Evolutionary conservation across 2,329 filamentous ascomycete genomes (phyloP).

Genomic region (Dactylellina cionopaga): DNA sequence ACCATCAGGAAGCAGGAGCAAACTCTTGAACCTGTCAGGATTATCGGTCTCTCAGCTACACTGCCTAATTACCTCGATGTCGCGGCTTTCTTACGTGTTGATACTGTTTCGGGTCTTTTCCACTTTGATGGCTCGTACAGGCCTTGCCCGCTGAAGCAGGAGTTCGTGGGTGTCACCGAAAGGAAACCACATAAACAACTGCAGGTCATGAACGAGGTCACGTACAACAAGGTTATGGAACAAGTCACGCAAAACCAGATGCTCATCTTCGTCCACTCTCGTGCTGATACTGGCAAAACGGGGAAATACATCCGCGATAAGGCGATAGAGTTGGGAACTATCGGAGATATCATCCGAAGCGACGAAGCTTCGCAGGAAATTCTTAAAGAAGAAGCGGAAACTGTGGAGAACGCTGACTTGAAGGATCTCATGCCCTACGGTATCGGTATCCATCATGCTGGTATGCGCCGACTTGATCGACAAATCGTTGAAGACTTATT

Average conservation of each 20-base stretch:
- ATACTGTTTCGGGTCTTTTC: slow-evolving; percentile 85
- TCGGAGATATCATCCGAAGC: slow-evolving; percentile 91
- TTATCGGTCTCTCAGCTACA: slow-evolving; percentile 92
- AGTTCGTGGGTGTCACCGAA: slow-evolving; percentile 96
- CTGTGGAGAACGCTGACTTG: slow-evolving; percentile 81
- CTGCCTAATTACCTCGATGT: slow-evolving; percentile 97
- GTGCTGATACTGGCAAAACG: slow-evolving; percentile 98
- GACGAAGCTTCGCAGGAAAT: slow-evolving; percentile 93
- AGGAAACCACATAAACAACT: slow-evolving; percentile 99
- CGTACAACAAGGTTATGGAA: slow-evolving; percentile 95
- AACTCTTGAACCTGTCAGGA: slow-evolving; percentile 88
- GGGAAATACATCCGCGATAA: slow-evolving; percentile 96
- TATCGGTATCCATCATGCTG: slow-evolving; percentile 97
- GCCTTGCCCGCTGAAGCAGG: slow-evolving; percentile 92
- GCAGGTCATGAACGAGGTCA: slow-evolving; percentile 99
- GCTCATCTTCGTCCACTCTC: slow-evolving; percentile 98
- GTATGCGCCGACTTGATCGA: slow-evolving; percentile 94
- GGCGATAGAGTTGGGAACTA: slow-evolving; percentile 94
- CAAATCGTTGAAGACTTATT: slow-evolving; percentile 96
- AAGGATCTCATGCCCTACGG: slow-evolving; percentile 96
- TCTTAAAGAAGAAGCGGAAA: slow-evolving; percentile 80
- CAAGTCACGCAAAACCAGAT: slow-evolving; percentile 94
- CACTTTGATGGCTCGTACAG: slow-evolving; percentile 95
- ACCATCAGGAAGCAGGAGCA: slow-evolving; percentile 94
- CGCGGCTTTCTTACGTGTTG: slow-evolving; percentile 91